phyloP scores from a whole-genome alignment of 306 rosid genomes.

The Gleditsia sinensis region DNA sequence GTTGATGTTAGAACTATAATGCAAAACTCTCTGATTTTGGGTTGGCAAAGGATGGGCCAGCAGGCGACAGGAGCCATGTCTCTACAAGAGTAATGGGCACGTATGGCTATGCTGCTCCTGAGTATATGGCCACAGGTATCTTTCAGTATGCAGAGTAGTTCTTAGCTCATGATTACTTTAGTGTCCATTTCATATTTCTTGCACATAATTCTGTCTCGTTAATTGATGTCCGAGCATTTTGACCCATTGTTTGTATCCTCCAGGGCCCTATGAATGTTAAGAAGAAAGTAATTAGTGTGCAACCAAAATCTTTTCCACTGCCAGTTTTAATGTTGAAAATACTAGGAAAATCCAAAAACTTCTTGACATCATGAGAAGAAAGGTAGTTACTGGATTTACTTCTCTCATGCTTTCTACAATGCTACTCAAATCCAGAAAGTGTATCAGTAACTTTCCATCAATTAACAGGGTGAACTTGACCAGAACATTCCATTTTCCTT shows the following conservation, averaged over 20 bases:
- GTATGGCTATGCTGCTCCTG: conserved; percentile 93
- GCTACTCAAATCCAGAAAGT: not conserved
- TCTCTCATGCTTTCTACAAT: not conserved
- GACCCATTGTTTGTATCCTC: not conserved
- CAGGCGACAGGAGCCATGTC: conserved; percentile 80
- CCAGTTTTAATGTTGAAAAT: too few relatives aligned
- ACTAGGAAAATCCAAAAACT: too few relatives aligned
- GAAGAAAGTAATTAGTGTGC: too few relatives aligned
- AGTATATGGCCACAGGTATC: conserved; percentile 89
- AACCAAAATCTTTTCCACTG: too few relatives aligned
- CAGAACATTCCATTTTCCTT: not conserved
- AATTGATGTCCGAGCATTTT: not conserved
- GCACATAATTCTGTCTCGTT: not conserved
- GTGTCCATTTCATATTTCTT: not conserved
- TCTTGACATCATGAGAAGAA: too few relatives aligned
- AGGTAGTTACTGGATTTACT: not conserved
- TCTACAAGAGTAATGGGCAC: conserved; percentile 97
- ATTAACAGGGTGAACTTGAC: not conserved
- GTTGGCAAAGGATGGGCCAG: conserved; percentile 92
- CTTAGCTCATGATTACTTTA: not conserved
- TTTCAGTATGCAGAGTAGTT: conserved; percentile 15
- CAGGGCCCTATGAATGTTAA: not conserved
- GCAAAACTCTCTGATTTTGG: conserved; percentile 96
- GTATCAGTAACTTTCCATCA: not conserved
- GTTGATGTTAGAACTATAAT: conserved; percentile 60